Conservation (phyloP, 257 asterid species). For the Henckelia pumila region DNA sequence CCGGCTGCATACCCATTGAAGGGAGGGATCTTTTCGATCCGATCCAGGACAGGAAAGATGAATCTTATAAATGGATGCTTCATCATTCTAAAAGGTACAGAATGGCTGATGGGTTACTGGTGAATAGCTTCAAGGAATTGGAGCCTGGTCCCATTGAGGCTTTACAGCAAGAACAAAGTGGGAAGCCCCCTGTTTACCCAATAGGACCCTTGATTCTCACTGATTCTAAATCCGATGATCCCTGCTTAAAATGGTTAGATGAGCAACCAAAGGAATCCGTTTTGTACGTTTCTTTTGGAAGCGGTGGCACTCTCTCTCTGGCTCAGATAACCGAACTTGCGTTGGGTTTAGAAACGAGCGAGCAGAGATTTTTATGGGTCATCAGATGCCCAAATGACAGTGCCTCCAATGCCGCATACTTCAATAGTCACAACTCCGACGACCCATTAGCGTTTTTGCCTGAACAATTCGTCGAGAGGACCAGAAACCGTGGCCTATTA, state of each 20-base stretch:
- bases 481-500: conserved; percentile 28
- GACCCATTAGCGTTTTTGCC: conserved; percentile 38
- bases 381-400: conserved; percentile 31
- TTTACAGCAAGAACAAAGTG: conserved; percentile 26
- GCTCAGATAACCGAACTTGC: conserved; percentile 43
- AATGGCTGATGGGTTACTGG: conserved; percentile 54
- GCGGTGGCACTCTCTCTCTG: conserved; percentile 49
- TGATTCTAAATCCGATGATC: not conserved
- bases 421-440: not conserved
- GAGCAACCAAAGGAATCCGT: conserved; percentile 53
- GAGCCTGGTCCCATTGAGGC: conserved; percentile 43
- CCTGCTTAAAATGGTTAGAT: conserved; percentile 49
- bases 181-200: conserved; percentile 44
- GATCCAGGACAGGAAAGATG: conserved; percentile 46
- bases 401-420: conserved; percentile 20
- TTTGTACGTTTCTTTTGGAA: conserved; percentile 46
- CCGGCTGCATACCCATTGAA: conserved; percentile 52
- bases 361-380: conserved; percentile 39
- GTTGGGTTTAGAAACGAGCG: conserved; percentile 39
- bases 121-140: conserved; percentile 51
- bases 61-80: conserved; percentile 51
- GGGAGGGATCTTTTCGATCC: conserved; percentile 51
- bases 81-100: conserved; percentile 39
- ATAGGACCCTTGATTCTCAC: conserved; percentile 48
- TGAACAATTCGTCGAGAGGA: conserved; percentile 32